A percentile compares a stretch with the other conserved stretches of the same genome.
Evolutionary conservation across 2,329 filamentous ascomycete genomes (phyloP).

Genomic region (Neophaeococcomyces aloes): DNA sequence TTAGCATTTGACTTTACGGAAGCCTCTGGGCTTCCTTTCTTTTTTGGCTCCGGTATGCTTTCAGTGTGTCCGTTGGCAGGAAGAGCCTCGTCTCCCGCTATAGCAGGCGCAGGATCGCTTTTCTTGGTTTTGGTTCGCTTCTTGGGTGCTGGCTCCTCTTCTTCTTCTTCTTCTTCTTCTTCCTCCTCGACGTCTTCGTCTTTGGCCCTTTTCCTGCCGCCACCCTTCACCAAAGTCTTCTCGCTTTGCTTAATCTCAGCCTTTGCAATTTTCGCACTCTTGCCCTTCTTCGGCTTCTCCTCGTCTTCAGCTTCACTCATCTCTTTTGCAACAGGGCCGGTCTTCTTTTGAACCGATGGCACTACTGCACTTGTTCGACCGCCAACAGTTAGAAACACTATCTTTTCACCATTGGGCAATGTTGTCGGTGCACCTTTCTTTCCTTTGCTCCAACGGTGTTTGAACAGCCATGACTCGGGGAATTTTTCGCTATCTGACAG

Average conservation of each 20-base stretch:
- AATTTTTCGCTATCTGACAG: conserved; percentile 77
- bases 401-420: conserved; percentile 73
- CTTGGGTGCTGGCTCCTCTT: no score
- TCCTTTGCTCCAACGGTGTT: conserved; percentile 79
- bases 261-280: conserved; percentile 14
- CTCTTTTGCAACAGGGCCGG: conserved; percentile 47
- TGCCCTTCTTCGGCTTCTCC: conserved; percentile 8
- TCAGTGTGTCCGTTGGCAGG: no score
- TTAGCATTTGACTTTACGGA: no score
- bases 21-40: no score
- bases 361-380: conserved; percentile 86
- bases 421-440: conserved; percentile 58
- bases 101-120: no score
- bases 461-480: conserved; percentile 79
- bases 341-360: conserved; percentile 77
- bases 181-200: conserved; percentile 6
- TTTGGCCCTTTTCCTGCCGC: conserved; percentile 2
- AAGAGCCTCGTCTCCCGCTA: no score
- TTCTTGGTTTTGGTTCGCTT: no score
- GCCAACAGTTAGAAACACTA: conserved; percentile 79
- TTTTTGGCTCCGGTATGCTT: no score
- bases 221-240: not conserved
- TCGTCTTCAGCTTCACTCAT: conserved; percentile 27
- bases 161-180: conserved; percentile 5
- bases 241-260: not conserved